A percentile compares a stretch with the other conserved stretches of the same genome.
Conservation (phyloP, 805 yeast species). For the Metschnikowia orientalis region DNA sequence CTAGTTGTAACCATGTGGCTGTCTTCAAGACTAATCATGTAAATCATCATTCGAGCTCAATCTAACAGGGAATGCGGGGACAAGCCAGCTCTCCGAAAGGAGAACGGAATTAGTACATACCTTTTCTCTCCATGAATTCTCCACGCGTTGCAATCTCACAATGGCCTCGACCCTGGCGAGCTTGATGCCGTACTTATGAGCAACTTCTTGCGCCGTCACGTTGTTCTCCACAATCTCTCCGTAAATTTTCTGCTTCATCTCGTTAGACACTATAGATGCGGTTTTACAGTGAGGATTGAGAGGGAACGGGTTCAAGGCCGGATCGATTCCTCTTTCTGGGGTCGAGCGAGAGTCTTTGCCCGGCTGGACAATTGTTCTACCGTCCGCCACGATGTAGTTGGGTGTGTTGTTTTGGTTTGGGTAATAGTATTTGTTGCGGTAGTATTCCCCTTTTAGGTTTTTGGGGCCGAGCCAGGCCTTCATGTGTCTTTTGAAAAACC, state of each 20-base stretch:
- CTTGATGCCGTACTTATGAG: conserved; percentile 73
- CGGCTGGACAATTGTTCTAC: conserved; percentile 22
- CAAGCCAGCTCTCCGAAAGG: not conserved
- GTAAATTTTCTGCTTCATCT: conserved; percentile 57
- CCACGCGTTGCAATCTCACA: conserved; percentile 60
- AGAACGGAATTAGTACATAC: conserved; percentile 43
- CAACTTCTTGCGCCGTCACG: conserved; percentile 63
- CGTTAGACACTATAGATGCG: conserved; percentile 53
- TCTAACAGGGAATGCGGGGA: conserved; percentile 1
- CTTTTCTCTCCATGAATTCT: conserved; percentile 53
- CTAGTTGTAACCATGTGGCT: conserved; percentile 47
- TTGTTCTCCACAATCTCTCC: conserved; percentile 51
- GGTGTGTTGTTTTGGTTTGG: conserved; percentile 68
- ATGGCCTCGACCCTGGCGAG: conserved; percentile 90
- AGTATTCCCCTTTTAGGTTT: conserved; percentile 79
- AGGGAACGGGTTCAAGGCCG: conserved; percentile 75
- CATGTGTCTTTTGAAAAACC: conserved; percentile 60
- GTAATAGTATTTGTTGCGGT: conserved; percentile 66
- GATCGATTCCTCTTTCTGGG: conserved; percentile 17
- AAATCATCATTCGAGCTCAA: conserved; percentile 41
- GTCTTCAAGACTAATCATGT: conserved; percentile 81
- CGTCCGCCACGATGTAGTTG: conserved; percentile 64
- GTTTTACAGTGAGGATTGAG: conserved; percentile 66
- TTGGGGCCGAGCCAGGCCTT: conserved; percentile 77
- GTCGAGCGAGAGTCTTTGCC: conserved; percentile 21